Conservation (phyloP, 148 eudicot species). For the Cornus controversa region DNA sequence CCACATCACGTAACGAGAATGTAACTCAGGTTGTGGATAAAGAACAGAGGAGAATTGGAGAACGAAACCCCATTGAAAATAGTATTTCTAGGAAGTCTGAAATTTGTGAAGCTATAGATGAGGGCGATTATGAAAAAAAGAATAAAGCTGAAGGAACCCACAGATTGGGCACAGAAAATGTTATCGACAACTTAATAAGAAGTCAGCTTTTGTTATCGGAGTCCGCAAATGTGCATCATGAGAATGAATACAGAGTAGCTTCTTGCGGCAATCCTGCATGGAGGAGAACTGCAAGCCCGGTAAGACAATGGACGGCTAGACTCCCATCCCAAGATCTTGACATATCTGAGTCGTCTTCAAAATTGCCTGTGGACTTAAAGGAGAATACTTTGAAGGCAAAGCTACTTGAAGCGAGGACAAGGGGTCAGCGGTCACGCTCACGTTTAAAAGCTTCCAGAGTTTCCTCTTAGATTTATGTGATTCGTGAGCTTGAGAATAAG, state of each 20-base stretch:
- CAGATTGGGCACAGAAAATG: constrained; percentile 21
- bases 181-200: constrained; percentile 55
- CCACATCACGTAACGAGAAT: constrained; percentile 17
- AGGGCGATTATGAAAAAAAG: constrained; percentile 18
- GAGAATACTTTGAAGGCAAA: constrained; percentile 73
- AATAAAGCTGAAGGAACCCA: constrained; percentile 19
- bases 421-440: constrained; percentile 75
- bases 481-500: background rate
- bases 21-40: constrained; percentile 16
- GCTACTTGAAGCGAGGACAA: constrained; percentile 71
- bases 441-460: constrained; percentile 62
- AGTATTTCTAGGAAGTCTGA: constrained; percentile 47
- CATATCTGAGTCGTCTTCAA: constrained; percentile 48
- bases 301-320: constrained; percentile 60
- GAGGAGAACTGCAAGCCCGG: constrained; percentile 59
- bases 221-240: constrained; percentile 37
- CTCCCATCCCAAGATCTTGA: constrained; percentile 46
- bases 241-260: constrained; percentile 25
- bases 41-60: constrained; percentile 18
- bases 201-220: constrained; percentile 57
- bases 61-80: constrained; percentile 35
- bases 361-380: constrained; percentile 37
- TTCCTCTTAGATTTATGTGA: constrained; percentile 23
- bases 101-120: constrained; percentile 38
- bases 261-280: constrained; percentile 32